Percentiles rank a stretch among this genome's conserved stretches.
phyloP scores from a whole-genome alignment of 1,139 yeast species.

The Geotrichum klebahnii region DNA sequence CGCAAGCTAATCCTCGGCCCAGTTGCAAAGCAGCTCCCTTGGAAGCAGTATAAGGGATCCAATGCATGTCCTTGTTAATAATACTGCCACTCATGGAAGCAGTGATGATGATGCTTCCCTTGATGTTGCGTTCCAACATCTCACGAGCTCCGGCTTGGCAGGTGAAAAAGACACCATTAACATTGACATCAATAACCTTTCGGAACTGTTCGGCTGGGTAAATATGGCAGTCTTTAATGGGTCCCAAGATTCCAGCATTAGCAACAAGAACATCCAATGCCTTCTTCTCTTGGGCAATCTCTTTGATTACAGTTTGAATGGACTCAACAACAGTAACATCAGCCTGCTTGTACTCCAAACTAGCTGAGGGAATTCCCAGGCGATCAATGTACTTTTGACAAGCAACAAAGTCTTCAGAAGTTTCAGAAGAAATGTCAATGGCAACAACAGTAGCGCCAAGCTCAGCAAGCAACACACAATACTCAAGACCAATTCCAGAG shows the following conservation, averaged over 20 bases:
- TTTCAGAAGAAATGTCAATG: slow-evolving; percentile 29
- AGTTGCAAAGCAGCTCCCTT: slow-evolving; percentile 57
- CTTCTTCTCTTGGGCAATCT: slow-evolving; percentile 51
- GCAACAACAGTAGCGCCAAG: slow-evolving; percentile 43
- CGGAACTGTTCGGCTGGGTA: slow-evolving; percentile 46
- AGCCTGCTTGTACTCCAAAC: slow-evolving; percentile 41
- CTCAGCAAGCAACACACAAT: slow-evolving; percentile 41
- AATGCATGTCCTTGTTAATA: slow-evolving; percentile 53
- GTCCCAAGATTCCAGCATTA: slow-evolving; percentile 60
- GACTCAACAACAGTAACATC: slow-evolving; percentile 46
- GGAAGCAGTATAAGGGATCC: slow-evolving; percentile 56
- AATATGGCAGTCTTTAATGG: slow-evolving; percentile 44
- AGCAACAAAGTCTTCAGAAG: slow-evolving; percentile 38
- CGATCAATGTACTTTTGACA: slow-evolving; percentile 34
- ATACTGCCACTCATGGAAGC: slow-evolving; percentile 58
- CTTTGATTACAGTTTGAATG: slow-evolving; percentile 44
- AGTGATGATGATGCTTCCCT: slow-evolving; percentile 52
- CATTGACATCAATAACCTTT: slow-evolving; percentile 46
- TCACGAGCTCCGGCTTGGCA: slow-evolving; percentile 49
- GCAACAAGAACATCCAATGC: slow-evolving; percentile 61
- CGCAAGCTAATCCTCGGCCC: slow-evolving; percentile 52
- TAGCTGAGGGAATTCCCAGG: slow-evolving; percentile 36
- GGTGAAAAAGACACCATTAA: slow-evolving; percentile 52
- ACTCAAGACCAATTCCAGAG: slow-evolving; percentile 42
- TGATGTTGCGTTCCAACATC: slow-evolving; percentile 44